Evolutionary conservation across 2,329 filamentous ascomycete genomes (phyloP).

Genomic region (Cytospora piceae): DNA sequence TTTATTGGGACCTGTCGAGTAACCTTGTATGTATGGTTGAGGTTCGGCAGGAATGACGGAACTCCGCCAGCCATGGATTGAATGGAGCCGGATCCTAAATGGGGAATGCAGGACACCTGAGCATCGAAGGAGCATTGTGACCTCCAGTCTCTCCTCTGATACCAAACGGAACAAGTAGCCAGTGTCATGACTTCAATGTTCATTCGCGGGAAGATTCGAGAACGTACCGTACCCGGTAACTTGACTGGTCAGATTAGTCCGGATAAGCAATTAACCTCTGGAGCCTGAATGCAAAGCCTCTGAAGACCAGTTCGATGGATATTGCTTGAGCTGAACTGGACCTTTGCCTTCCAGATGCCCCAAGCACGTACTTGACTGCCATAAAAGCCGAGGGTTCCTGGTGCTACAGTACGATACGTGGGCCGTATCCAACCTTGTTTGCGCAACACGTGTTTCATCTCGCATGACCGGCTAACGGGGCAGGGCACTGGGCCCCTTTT

Average conservation of each 20-base stretch:
- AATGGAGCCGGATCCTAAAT: constrained; percentile 16
- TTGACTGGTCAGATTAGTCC: constrained; percentile 10
- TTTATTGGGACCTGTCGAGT: neutral
- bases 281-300: constrained; percentile 12
- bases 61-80: constrained; percentile 5
- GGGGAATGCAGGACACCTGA: neutral
- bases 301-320: constrained; percentile 18
- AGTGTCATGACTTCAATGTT: neutral
- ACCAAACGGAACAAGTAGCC: neutral
- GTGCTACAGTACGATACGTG: constrained; percentile 19
- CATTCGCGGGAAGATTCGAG: neutral
- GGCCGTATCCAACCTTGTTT: constrained; percentile 27
- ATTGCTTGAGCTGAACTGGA: constrained; percentile 11
- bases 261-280: constrained; percentile 10
- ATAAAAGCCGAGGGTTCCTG: constrained; percentile 18
- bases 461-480: constrained; percentile 17
- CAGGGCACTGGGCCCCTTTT: constrained; percentile 11
- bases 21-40: constrained; percentile 6
- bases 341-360: neutral
- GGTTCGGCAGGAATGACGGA: constrained; percentile 12
- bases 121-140: constrained; percentile 8
- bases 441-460: constrained; percentile 31
- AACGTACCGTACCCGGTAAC: constrained; percentile 3
- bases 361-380: neutral
- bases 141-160: constrained; percentile 7